Base-by-base conservation (phyloP, 176 grass and related monocot genomes). In the Carex littledalei region DNA sequence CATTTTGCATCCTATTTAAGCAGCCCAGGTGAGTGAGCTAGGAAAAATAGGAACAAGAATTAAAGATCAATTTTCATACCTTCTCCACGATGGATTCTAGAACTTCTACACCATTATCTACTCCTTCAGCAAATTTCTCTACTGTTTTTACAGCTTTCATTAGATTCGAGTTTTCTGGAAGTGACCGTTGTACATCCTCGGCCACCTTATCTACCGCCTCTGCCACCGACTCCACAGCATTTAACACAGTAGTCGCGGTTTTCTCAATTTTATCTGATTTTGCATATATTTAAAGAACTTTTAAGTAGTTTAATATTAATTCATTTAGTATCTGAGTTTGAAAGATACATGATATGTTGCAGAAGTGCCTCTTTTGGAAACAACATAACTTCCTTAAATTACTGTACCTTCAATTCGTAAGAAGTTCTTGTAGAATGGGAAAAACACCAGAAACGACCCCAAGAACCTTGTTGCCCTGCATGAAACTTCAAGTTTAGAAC, bases 171-270 rank as follows among this genome's bases (percentile, higher is more conserved):
- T 86, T 75, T 41, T 89, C 18, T 6, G 94, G 92, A 87, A 94
- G 89, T 18, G 76, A 56, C 2, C 66, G 56, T 1, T 86, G 66
- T 2, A 94, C 16, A 34, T 91, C 62, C n/a, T 85, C 53, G 58
- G 90, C 86, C 55, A 94, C 47, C 65, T 94, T 87, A 54, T 94
- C 89, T 2, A 87, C 78, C 9, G 54, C 84, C 88, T 93, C 84
- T 4, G 92, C 90, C 57, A 88, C 12, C 78, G 92, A 88, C 78
- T 90, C 94, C 74, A 97, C 79, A 41, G 67, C 87, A 76, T 91
- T 61, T 50, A 78, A 53, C 31, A 54, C 62, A n/a, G 68, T 90
- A 22, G 85, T 88, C 10, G 90, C 62, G 2, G 67, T 53, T 55
- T 64, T 87, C 39, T 88, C 84, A 0, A 82, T 41, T 81, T 82